Percentiles rank a stretch among this genome's conserved stretches.
Conservation (phyloP, 2,329 filamentous ascomycete genomes). For the Paraconiothyrium sp. region DNA sequence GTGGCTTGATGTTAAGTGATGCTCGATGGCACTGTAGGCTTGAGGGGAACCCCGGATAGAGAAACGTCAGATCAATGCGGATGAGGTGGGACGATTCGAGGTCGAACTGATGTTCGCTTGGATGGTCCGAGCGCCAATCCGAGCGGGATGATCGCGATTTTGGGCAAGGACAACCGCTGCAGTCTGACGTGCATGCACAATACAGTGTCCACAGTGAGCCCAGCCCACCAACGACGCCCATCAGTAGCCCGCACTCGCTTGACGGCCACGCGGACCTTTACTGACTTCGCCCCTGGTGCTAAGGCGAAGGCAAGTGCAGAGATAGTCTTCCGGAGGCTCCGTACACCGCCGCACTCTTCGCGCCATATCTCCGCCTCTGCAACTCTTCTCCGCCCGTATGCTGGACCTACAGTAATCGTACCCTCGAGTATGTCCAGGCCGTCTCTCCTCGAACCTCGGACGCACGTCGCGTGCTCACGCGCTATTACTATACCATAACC, state of each 20-base stretch:
- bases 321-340: slow-evolving; percentile 1
- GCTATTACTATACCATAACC: slow-evolving; percentile 21
- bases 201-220: background rate
- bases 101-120: background rate
- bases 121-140: background rate
- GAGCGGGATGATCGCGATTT: background rate
- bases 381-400: slow-evolving; percentile 19
- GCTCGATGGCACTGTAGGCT: background rate
- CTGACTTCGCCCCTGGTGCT: background rate
- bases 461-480: slow-evolving; percentile 43
- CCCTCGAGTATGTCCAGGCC: slow-evolving; percentile 44
- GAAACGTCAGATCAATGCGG: background rate
- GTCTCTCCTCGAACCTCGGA: slow-evolving; percentile 24
- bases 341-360: slow-evolving; percentile 11
- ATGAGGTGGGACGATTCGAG: background rate
- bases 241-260: background rate
- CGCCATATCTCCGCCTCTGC: background rate
- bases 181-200: slow-evolving; percentile 4
- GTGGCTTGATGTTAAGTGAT: background rate
- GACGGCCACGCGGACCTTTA: background rate
- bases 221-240: background rate
- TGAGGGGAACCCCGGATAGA: background rate
- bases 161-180: slow-evolving; percentile 2
- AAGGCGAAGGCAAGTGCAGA: background rate
- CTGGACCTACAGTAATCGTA: slow-evolving; percentile 26